phyloP scores from a whole-genome alignment of 2,329 filamentous ascomycete genomes.

The Colletotrichum tamarilloi region DNA sequence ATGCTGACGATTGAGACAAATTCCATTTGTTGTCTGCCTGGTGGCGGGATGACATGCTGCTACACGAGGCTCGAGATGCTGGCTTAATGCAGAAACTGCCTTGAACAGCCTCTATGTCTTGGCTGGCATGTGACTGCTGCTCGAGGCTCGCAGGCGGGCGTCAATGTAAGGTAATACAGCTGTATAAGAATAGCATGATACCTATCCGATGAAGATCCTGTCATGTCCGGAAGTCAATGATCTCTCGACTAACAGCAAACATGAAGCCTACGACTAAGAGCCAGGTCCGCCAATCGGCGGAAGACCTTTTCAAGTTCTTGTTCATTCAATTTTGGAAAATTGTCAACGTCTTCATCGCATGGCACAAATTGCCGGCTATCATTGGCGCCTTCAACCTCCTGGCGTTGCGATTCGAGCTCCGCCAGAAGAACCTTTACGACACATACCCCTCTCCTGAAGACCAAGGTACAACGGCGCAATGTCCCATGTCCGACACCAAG shows the following conservation, averaged over 20 bases:
- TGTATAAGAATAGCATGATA: not conserved
- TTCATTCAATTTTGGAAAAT: conserved; percentile 27
- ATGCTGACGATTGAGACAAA: not conserved
- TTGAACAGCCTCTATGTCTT: not conserved
- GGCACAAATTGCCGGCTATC: conserved; percentile 54
- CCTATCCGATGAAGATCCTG: not conserved
- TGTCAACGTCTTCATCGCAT: conserved; percentile 50
- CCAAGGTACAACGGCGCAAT: not conserved
- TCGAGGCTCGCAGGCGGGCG: not conserved
- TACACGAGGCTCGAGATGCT: not conserved
- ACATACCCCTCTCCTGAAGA: conserved; percentile 53
- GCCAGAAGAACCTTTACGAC: conserved; percentile 56
- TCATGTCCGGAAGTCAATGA: not conserved
- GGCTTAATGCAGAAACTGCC: not conserved
- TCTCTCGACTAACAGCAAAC: not conserved
- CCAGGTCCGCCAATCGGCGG: not conserved
- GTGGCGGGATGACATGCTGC: not conserved
- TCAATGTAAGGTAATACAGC: no score
- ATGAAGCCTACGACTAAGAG: not conserved
- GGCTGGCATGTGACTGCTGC: not conserved
- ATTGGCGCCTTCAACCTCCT: conserved; percentile 54
- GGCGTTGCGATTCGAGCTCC: conserved; percentile 49
- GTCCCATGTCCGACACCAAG: not conserved
- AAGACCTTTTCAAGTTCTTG: not conserved
- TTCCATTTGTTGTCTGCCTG: not conserved